phyloP scores from a whole-genome alignment of 306 rosid genomes.

The Abrus precatorius region DNA sequence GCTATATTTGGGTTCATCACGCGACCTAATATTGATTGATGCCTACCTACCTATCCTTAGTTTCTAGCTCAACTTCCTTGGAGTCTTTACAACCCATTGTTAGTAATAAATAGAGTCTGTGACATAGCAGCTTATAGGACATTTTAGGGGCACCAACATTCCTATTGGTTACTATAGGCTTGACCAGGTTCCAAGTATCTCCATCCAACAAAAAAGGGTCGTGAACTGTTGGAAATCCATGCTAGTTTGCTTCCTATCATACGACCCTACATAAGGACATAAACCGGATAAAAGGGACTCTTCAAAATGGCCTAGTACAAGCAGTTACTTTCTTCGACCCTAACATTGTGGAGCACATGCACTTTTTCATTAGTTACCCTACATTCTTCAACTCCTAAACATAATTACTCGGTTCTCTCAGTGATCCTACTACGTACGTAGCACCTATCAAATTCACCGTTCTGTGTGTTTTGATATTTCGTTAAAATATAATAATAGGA shows the following conservation, averaged over 20 bases:
- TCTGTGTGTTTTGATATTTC: no score
- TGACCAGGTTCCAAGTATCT: constrained; percentile 17
- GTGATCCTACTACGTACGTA: no score
- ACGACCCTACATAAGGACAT: not conserved
- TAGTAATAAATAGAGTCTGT: not conserved
- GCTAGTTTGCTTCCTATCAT: not conserved
- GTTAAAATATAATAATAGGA: no score
- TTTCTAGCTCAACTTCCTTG: constrained; percentile 1
- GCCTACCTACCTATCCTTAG: constrained; percentile 11
- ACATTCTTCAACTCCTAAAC: not conserved
- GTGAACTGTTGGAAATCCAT: not conserved
- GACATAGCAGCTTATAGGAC: not conserved
- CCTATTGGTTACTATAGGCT: not conserved
- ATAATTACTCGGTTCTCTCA: not conserved
- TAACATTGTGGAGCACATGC: constrained; percentile 2
- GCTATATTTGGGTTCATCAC: constrained; percentile 19
- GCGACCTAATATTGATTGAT: constrained; percentile 5
- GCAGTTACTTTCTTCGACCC: constrained; percentile 12
- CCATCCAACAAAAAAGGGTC: not conserved
- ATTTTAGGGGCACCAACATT: not conserved
- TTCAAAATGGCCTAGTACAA: not conserved
- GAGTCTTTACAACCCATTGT: not conserved
- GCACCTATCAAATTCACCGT: not conserved
- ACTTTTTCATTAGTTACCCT: not conserved
- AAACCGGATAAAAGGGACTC: not conserved